Evolutionary conservation across 2,329 filamentous ascomycete species (phyloP).

Genomic region (Sphaerulina vaccinii): DNA sequence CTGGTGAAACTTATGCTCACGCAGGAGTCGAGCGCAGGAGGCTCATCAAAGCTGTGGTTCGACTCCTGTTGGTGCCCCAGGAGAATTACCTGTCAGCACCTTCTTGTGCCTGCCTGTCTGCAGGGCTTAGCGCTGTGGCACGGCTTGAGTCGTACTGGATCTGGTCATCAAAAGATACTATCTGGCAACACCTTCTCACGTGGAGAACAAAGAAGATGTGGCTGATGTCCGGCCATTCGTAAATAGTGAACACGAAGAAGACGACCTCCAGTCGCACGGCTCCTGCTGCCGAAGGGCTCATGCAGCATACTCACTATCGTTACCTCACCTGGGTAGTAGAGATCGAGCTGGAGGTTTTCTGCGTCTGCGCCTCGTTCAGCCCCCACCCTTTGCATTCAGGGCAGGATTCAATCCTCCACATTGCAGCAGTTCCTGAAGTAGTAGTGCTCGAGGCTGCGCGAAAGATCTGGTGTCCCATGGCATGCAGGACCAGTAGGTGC

Average conservation of each 20-base stretch:
- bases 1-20: background rate
- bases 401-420: too few species aligned
- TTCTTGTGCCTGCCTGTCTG: background rate
- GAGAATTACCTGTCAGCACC: background rate
- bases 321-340: too few species aligned
- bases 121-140: background rate
- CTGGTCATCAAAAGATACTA: background rate
- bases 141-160: background rate
- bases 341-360: too few species aligned
- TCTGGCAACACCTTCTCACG: background rate
- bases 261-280: too few species aligned
- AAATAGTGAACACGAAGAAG: background rate
- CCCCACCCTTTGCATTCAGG: background rate
- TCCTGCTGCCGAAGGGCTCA: too few species aligned
- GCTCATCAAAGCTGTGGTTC: background rate
- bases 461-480: background rate
- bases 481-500: background rate
- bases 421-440: background rate
- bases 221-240: background rate
- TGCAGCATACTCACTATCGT: too few species aligned
- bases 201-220: background rate
- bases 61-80: background rate
- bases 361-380: background rate
- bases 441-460: background rate
- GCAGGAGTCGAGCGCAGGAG: background rate